Evolutionary conservation across 1,139 yeast genomes (phyloP).

Genomic region (Lodderomyces pseudojiufengensis): DNA sequence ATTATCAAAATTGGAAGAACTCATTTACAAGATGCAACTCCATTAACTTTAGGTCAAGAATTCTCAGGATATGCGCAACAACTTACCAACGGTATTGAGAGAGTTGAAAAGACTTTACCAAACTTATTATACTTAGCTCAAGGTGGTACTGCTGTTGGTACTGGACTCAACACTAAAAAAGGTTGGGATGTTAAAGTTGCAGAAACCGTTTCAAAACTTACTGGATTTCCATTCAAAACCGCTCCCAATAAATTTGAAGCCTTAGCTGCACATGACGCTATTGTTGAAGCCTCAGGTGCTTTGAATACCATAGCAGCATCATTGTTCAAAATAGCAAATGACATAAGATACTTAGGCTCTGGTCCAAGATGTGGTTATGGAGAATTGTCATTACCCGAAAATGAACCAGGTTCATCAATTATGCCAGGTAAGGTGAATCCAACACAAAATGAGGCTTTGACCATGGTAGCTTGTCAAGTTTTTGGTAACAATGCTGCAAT

Average conservation of each 20-base stretch:
- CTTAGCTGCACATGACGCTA: slow-evolving; percentile 96
- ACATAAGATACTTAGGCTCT: slow-evolving; percentile 95
- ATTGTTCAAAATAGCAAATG: slow-evolving; percentile 93
- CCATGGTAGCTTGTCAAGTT: slow-evolving; percentile 97
- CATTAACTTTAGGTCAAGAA: slow-evolving; percentile 96
- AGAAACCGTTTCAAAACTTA: slow-evolving; percentile 69
- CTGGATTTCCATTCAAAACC: slow-evolving; percentile 85
- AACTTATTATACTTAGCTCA: slow-evolving; percentile 83
- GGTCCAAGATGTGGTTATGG: slow-evolving; percentile 99
- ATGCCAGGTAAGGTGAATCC: slow-evolving; percentile 99
- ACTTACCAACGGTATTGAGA: slow-evolving; percentile 80
- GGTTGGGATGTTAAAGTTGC: slow-evolving; percentile 89
- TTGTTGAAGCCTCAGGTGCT: slow-evolving; percentile 97
- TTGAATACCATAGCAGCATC: slow-evolving; percentile 92
- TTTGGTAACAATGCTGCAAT: slow-evolving; percentile 94
- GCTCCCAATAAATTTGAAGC: slow-evolving; percentile 99
- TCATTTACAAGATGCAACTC: slow-evolving; percentile 98
- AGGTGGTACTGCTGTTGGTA: slow-evolving; percentile 99
- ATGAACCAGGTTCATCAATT: slow-evolving; percentile 98
- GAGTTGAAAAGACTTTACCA: slow-evolving; percentile 76
- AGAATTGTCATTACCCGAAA: slow-evolving; percentile 90
- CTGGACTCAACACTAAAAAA: slow-evolving; percentile 89
- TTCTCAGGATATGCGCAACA: slow-evolving; percentile 96
- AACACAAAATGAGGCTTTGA: slow-evolving; percentile 96
- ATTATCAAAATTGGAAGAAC: slow-evolving; percentile 99